phyloP scores from a whole-genome alignment of 1,284 basidiomycete species.

The Filobasidium uniguttulatum region DNA sequence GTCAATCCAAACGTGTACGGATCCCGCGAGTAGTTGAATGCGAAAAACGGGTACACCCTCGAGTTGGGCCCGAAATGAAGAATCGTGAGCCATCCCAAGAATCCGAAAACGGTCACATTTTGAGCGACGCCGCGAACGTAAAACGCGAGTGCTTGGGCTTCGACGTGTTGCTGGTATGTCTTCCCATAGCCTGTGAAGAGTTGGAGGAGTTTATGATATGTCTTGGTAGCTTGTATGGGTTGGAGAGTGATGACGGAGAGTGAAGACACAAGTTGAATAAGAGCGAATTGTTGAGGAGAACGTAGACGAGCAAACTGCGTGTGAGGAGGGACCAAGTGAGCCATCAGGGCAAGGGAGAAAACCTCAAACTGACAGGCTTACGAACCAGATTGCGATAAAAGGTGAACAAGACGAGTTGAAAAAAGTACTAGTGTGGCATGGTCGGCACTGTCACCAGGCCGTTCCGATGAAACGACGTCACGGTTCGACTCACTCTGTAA shows the following conservation, averaged over 20 bases:
- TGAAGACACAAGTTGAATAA: constrained; percentile 43
- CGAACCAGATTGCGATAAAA: constrained; percentile 36
- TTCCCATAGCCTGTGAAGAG: constrained; percentile 39
- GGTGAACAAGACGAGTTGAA: constrained; percentile 38
- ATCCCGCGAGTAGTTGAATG: constrained; percentile 40
- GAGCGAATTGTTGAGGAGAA: constrained; percentile 39
- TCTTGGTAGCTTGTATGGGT: constrained; percentile 42
- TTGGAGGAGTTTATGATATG: constrained; percentile 37
- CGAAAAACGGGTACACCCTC: constrained; percentile 45
- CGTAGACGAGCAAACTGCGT: constrained; percentile 31
- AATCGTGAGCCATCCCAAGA: constrained; percentile 38
- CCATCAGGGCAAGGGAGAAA: not conserved
- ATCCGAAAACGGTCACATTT: constrained; percentile 42
- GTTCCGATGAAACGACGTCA: not conserved
- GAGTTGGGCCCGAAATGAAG: constrained; percentile 44
- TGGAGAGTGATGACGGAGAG: constrained; percentile 43
- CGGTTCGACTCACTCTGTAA: constrained; percentile 32
- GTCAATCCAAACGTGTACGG: constrained; percentile 47
- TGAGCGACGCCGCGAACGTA: constrained; percentile 46
- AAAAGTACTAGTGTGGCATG: constrained; percentile 24
- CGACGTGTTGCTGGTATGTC: constrained; percentile 42
- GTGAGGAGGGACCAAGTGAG: not conserved
- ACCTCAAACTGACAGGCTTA: not conserved
- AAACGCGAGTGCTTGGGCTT: constrained; percentile 39
- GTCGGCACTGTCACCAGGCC: not conserved